Conservation (phyloP, 768 basidiomycete species). For the Hygrophorus pudorinus region DNA sequence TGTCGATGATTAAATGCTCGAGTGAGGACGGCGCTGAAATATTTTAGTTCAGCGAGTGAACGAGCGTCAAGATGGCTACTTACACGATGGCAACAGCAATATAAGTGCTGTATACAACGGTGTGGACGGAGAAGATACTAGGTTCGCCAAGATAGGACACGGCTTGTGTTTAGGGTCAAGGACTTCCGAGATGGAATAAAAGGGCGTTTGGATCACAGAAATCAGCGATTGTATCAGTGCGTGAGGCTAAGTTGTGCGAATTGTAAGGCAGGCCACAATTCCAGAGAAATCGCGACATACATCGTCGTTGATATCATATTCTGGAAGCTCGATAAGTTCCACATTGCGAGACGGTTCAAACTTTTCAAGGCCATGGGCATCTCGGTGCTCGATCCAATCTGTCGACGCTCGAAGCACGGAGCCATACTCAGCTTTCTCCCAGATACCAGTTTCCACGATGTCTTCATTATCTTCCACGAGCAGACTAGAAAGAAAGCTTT, state of each 20-base stretch:
- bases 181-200: constrained; percentile 40
- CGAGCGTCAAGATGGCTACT: constrained; percentile 8
- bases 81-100: constrained; percentile 41
- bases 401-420: constrained; percentile 48
- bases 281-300: constrained; percentile 25
- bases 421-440: constrained; percentile 39
- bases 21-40: constrained; percentile 17
- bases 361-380: constrained; percentile 55
- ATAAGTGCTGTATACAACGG: constrained; percentile 55
- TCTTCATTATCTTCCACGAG: constrained; percentile 60
- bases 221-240: constrained; percentile 23
- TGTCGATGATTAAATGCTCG: constrained; percentile 40
- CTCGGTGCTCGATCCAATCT: constrained; percentile 60
- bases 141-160: constrained; percentile 36
- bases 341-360: constrained; percentile 58
- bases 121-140: constrained; percentile 48
- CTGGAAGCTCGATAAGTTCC: constrained; percentile 44
- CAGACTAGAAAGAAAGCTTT: constrained; percentile 34
- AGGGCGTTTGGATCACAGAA: constrained; percentile 44
- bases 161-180: constrained; percentile 44
- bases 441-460: constrained; percentile 49
- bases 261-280: constrained; percentile 6
- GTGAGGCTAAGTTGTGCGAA: constrained; percentile 19
- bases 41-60: background rate
- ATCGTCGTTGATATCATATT: constrained; percentile 32